Evolutionary conservation across 371 early-diverging fungal genomes (phyloP).

Genomic region (Lichtheimia ramosa): DNA sequence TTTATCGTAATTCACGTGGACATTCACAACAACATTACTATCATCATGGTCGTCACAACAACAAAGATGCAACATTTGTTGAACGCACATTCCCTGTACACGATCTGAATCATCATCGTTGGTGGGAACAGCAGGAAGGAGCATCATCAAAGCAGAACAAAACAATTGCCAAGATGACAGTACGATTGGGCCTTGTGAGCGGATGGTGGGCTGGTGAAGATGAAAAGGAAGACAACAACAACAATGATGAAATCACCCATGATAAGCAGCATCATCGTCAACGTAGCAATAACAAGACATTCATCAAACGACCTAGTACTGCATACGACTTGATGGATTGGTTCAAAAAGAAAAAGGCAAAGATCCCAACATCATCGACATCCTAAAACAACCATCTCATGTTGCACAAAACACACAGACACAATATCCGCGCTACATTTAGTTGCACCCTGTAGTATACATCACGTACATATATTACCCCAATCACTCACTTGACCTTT

Average conservation of each 20-base stretch:
- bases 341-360: constrained; percentile 14
- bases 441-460: no score
- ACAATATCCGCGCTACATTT: no score
- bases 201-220: constrained; percentile 38
- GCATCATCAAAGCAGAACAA: constrained; percentile 13
- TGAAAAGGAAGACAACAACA: constrained; percentile 9
- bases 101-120: constrained; percentile 12
- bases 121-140: constrained; percentile 9
- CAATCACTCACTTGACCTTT: background rate
- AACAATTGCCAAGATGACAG: constrained; percentile 35
- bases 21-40: constrained; percentile 4
- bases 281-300: background rate
- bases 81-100: constrained; percentile 31
- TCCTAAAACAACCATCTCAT: background rate
- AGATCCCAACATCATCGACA: background rate
- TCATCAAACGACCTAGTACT: constrained; percentile 7
- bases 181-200: constrained; percentile 36
- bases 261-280: background rate
- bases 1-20: constrained; percentile 6
- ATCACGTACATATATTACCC: no score
- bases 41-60: background rate
- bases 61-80: constrained; percentile 2
- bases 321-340: constrained; percentile 7
- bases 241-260: background rate
- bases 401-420: no score